phyloP scores from a whole-genome alignment of 352 stramenopile species.

The Pythium brachiatum region DNA sequence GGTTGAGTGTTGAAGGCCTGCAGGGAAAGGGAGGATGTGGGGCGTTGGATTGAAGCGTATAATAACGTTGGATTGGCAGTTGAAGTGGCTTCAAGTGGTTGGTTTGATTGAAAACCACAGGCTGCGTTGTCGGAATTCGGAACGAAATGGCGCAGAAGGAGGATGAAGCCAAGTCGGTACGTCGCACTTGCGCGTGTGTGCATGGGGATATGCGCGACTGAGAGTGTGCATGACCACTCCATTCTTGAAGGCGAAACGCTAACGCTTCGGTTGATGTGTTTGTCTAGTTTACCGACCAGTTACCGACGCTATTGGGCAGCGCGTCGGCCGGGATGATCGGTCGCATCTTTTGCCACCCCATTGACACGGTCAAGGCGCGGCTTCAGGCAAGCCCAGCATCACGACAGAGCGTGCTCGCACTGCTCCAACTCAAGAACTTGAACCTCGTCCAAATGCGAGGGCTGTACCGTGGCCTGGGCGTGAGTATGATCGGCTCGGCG shows the following conservation, averaged over 20 bases:
- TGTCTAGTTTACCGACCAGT: slow-evolving; percentile 35
- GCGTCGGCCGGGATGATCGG: slow-evolving; percentile 80
- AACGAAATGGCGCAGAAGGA: background rate
- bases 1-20: no score
- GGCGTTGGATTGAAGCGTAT: slow-evolving; percentile 22
- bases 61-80: slow-evolving; percentile 15
- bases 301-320: slow-evolving; percentile 74
- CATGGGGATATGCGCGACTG: background rate
- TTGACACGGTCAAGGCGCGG: slow-evolving; percentile 91
- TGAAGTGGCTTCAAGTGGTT: slow-evolving; percentile 20
- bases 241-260: background rate
- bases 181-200: background rate
- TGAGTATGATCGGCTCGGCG: slow-evolving; percentile 93
- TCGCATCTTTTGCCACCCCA: slow-evolving; percentile 87
- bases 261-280: slow-evolving; percentile 7
- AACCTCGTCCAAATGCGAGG: slow-evolving; percentile 60
- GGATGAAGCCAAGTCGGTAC: slow-evolving; percentile 24
- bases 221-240: background rate
- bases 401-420: slow-evolving; percentile 18
- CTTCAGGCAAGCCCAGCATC: slow-evolving; percentile 46
- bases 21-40: background rate
- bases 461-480: slow-evolving; percentile 95
- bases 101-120: background rate
- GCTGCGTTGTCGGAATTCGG: slow-evolving; percentile 30
- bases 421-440: slow-evolving; percentile 47